Evolutionary conservation across 768 basidiomycete genomes (phyloP), one percentile per base, ranked within the genome.

Genomic region (Myochromella boudieri): DNA sequence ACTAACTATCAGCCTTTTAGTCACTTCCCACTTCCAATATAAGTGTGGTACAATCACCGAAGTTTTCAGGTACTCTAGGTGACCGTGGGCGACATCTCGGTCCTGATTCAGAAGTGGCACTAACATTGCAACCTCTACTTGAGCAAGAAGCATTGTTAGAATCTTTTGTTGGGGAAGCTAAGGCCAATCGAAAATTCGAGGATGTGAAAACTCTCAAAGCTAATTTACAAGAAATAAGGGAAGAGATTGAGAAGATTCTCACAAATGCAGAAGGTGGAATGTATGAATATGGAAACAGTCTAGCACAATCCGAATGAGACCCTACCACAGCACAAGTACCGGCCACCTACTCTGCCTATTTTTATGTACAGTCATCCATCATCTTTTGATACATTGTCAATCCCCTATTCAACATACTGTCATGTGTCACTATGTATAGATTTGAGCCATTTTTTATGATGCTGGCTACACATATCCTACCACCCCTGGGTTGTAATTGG

Each of bases 71-170:
- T 7, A 20, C 57, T 14, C 39, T 42, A 22, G 39, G 46, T 4
- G 56, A 56, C 15, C 54, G 48, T 1, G 54, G 48, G 21, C 57
- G 60, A 2, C 58, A 67, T n/a, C 69, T 81, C 51, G 85, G 85
- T 55, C 76, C 78, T 1, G 84, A 88, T 52, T 84, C 89, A 2
- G 73, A 81, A 25, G 66, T 91, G 17, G 91, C 92, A 2, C 72
- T 79, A 33, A 69, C 75, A 6, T 68, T 97, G 12, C 94, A 97
- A 56, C 94, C 94, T 2, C 69, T 97, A 10, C 77, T 97, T 12
- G 94, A 97, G 66, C 95, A 98, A 65, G 95, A 99, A 66, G 85
- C 87, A 2, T 75, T 97, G 37, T 76, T 99, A 15, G 90, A 95
- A 65, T 77, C 83, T 1, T 97, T 94, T 59, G 81, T 98, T 6